Evolutionary conservation across 2,329 filamentous ascomycete species (phyloP).

Genomic region (Paraconiothyrium brasiliense): DNA sequence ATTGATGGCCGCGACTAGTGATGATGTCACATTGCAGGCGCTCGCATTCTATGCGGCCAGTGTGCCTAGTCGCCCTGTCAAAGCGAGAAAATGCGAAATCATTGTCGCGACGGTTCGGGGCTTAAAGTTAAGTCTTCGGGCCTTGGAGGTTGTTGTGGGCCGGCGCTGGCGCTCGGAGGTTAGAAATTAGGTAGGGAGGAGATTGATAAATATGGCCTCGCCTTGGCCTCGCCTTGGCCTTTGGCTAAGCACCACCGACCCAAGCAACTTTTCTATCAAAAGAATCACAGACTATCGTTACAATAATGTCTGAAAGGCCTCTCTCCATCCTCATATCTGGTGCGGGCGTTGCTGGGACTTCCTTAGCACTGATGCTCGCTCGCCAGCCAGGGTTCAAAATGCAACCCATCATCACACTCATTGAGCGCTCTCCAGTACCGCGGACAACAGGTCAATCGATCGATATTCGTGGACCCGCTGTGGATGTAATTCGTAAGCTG

Average conservation of each 20-base stretch:
- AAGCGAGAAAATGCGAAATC: not conserved
- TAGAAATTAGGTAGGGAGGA: not conserved
- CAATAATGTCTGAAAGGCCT: slow-evolving; percentile 14
- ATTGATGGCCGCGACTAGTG: not conserved
- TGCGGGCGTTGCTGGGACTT: slow-evolving; percentile 51
- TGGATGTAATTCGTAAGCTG: slow-evolving; percentile 54
- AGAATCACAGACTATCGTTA: not conserved
- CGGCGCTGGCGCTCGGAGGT: not conserved
- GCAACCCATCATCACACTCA: slow-evolving; percentile 52
- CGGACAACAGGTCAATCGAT: slow-evolving; percentile 56
- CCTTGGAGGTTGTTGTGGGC: not conserved
- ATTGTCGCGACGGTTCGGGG: not conserved
- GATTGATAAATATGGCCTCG: slow-evolving; percentile 1
- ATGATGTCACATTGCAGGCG: not conserved
- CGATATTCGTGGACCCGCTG: slow-evolving; percentile 55
- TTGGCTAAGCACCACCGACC: not conserved
- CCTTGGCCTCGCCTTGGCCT: not conserved
- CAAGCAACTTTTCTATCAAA: not conserved
- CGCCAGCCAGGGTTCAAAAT: slow-evolving; percentile 34
- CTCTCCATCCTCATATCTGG: slow-evolving; percentile 50
- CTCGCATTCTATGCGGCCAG: not conserved
- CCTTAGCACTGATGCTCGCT: slow-evolving; percentile 47
- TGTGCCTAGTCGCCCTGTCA: not conserved
- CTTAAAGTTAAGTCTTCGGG: not conserved
- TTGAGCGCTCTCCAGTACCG: slow-evolving; percentile 54